Evolutionary conservation across 331 rosid genomes (phyloP).

Genomic region (Malus hybrid): DNA sequence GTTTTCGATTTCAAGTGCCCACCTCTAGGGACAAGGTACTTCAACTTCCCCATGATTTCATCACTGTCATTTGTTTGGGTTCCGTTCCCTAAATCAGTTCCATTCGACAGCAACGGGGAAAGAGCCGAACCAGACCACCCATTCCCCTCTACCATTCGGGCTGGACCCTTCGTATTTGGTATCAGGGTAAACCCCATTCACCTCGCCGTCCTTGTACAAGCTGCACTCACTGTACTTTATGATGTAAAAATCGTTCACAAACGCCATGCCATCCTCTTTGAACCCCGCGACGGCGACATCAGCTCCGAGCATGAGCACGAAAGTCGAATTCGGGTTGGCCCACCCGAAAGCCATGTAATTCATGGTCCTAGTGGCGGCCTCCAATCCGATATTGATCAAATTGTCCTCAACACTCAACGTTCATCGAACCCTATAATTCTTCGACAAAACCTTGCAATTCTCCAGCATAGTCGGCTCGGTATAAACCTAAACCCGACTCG

Average conservation of each 20-base stretch:
- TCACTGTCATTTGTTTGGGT: too few species aligned
- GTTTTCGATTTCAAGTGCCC: too few species aligned
- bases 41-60: too few species aligned
- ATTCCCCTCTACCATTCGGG: slow-evolving; percentile 21
- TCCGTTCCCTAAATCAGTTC: too few species aligned
- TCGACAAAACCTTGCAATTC: slow-evolving; percentile 59
- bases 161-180: slow-evolving; percentile 39
- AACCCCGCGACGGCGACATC: slow-evolving; percentile 77
- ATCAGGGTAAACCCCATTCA: slow-evolving; percentile 81
- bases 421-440: slow-evolving; percentile 68
- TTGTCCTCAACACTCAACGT: slow-evolving; percentile 43
- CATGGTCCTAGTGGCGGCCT: slow-evolving; percentile 58
- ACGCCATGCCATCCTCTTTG: slow-evolving; percentile 60
- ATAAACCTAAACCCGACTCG: slow-evolving; percentile 15
- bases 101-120: too few species aligned
- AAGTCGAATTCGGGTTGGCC: slow-evolving; percentile 49
- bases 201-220: slow-evolving; percentile 34
- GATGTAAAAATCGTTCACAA: slow-evolving; percentile 71
- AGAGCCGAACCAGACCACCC: too few species aligned
- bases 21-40: too few species aligned
- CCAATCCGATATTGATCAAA: slow-evolving; percentile 63
- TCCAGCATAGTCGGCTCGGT: slow-evolving; percentile 55
- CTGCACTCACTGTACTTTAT: slow-evolving; percentile 60
- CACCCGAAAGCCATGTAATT: slow-evolving; percentile 91
- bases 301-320: slow-evolving; percentile 60